Base-by-base conservation (phyloP, 2,329 filamentous ascomycete genomes). In the Bipolaris sorokiniana region DNA sequence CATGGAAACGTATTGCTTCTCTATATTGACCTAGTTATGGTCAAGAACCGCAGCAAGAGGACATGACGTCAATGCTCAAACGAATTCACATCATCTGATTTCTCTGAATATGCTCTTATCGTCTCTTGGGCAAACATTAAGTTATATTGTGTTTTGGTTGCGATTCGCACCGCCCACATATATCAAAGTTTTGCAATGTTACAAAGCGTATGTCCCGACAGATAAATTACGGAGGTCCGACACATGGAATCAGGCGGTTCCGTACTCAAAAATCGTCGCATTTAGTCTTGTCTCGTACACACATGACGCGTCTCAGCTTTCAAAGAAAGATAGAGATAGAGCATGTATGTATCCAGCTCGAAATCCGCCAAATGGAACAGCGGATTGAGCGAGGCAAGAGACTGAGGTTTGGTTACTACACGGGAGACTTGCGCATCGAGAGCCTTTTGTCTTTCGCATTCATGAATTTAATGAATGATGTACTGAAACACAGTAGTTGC, bases 251-350 rank as follows among this genome's bases (percentile, higher is more conserved):
- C 61, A 64, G 62, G 57, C 69, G 72, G 71, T 58, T 63, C 64
- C 73, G 74, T 76, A 77, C 74, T 77, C 74, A 77, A 77, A 75
- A 66, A 75, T 74, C 68, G 72, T 74, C 73, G 70, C 65, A 48
- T 36, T 74, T 66, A 46, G 51, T 77, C 70, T 77, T 65, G 74
- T 77, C 74, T 75, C 74, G 59, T 77, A 75, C 74, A 66, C 4
- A 31, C 26, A 28, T 7, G 48, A 26, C 10, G 16, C 33, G 31
- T 33, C 26, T 45, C 45, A 26, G 11, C 26, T 16, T 46, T 11
- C 2, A 3, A 28, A 28, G 4, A 31, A 11, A 31, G 4, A 23
- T 5, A 37, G 42, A 22, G 23, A 47, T 13, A 47, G 18, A 20
- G 28, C 54, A 28, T 41, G 61, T 64, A 61, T 40, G 54, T 11